Percentiles rank a stretch among this genome's conserved stretches.
Conservation (phyloP, 768 basidiomycete genomes). For the Leccinum incarnatum region DNA sequence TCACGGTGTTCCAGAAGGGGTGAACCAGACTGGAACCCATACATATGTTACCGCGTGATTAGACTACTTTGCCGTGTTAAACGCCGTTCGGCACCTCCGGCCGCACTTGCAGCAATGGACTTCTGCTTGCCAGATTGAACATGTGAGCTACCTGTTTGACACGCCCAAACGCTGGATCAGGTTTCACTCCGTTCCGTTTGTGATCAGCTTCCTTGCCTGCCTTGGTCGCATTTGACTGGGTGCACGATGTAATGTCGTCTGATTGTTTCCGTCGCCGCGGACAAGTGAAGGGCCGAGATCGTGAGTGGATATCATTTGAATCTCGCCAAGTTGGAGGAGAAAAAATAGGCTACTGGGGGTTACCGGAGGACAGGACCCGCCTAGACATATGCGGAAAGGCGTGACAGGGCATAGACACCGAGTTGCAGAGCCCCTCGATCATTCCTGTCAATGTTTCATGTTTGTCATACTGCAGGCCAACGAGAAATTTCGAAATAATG, state of each 20-base stretch:
- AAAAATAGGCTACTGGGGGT: conserved; percentile 27
- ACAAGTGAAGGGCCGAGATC: conserved; percentile 6
- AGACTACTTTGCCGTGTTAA: background rate
- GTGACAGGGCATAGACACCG: conserved; percentile 22
- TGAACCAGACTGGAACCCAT: no score
- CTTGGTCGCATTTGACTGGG: background rate
- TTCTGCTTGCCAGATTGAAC: background rate
- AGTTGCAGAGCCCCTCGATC: conserved; percentile 39
- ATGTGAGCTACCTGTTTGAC: background rate
- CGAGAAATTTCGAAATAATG: conserved; percentile 13
- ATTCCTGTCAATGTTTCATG: conserved; percentile 42
- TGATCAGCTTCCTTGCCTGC: background rate
- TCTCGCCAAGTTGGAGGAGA: conserved; percentile 8
- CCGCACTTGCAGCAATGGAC: background rate
- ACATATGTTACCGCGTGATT: background rate
- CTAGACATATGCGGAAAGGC: conserved; percentile 36
- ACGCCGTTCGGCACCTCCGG: background rate
- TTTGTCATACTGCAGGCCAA: conserved; percentile 25
- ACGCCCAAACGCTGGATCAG: no score
- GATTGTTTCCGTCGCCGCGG: background rate
- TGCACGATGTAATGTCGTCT: background rate
- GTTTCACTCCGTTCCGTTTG: conserved; percentile 7
- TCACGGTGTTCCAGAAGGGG: background rate
- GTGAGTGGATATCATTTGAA: conserved; percentile 2
- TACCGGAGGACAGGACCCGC: conserved; percentile 41